A percentile compares a stretch with the other conserved stretches of the same genome.
Evolutionary conservation across 306 rosid species (phyloP).

Genomic region (Rosa rugosa): DNA sequence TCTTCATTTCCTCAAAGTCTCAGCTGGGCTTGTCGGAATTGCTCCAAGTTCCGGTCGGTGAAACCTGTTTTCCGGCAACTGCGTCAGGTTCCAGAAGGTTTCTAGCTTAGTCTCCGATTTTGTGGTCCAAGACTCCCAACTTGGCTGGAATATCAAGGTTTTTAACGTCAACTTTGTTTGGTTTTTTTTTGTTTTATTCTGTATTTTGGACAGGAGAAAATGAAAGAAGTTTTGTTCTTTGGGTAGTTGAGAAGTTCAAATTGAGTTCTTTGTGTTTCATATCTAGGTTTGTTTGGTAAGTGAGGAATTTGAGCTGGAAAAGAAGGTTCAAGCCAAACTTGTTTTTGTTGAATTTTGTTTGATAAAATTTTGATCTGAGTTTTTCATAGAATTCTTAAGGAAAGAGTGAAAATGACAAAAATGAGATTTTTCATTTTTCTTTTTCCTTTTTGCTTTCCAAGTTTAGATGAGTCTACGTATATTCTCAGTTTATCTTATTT

Average conservation of each 20-base stretch:
- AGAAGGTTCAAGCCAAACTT: not conserved
- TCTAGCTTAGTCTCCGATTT: slow-evolving; percentile 22
- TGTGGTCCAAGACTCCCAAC: slow-evolving; percentile 6
- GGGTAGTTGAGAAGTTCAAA: not conserved
- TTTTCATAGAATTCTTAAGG: slow-evolving; percentile 6
- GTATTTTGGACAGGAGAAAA: slow-evolving; percentile 18
- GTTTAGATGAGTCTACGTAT: not conserved
- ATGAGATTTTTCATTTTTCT: not conserved
- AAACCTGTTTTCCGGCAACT: slow-evolving; percentile 21
- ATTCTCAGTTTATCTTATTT: not conserved
- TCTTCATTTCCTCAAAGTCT: slow-evolving; percentile 34
- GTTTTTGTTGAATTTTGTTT: not conserved
- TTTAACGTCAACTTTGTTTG: slow-evolving; percentile 14
- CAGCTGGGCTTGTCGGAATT: slow-evolving; percentile 29
- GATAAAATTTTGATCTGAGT: not conserved
- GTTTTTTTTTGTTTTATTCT: not conserved
- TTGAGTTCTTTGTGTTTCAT: slow-evolving; percentile 5
- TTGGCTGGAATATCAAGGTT: slow-evolving; percentile 45
- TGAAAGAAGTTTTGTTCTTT: not conserved
- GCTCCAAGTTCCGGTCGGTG: slow-evolving; percentile 28
- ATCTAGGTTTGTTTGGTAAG: slow-evolving; percentile 24
- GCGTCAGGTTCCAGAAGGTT: slow-evolving; percentile 31
- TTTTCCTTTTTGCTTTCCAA: not conserved
- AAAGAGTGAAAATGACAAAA: slow-evolving; percentile 7
- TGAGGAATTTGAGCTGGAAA: slow-evolving; percentile 22